A percentile compares a stretch with the other conserved stretches of the same genome.
These are phyloP conservation scores for Glycine latifolia DNA, from an alignment of 306 rosid genomes.

Conservation along the genomic window DNA sequence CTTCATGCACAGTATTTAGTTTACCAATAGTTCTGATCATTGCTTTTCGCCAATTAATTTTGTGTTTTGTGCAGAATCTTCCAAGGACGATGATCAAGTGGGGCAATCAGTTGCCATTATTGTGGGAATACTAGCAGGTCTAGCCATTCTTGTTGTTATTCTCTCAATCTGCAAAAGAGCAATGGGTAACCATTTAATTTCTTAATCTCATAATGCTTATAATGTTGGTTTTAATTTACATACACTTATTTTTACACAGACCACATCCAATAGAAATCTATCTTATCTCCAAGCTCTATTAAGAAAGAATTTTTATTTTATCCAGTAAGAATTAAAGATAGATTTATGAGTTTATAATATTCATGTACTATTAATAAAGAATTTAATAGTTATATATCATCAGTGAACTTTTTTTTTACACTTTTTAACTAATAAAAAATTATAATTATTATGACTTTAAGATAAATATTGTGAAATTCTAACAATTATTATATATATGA, in stretches of 20 bases:
- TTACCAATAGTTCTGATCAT: conserved; percentile 8
- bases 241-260: neutral
- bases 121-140: conserved; percentile 63
- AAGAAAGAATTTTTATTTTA: too few species aligned
- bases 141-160: conserved; percentile 73
- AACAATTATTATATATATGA: too few species aligned
- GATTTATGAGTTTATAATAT: too few species aligned
- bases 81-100: conserved; percentile 58
- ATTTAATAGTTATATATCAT: too few species aligned
- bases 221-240: neutral
- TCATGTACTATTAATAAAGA: too few species aligned
- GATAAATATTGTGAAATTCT: too few species aligned
- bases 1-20: neutral
- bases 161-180: conserved; percentile 70
- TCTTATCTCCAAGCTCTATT: too few species aligned
- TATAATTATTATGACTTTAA: too few species aligned
- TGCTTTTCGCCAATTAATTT: conserved; percentile 32
- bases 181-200: conserved; percentile 50
- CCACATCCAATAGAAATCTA: too few species aligned
- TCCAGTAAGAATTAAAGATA: too few species aligned
- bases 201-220: neutral
- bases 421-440: too few species aligned
- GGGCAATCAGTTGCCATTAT: conserved; percentile 81
- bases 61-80: conserved; percentile 56
- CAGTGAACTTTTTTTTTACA: too few species aligned